Evolutionary conservation across 2,329 filamentous ascomycete species (phyloP).

Genomic region (Lecanicillium sp.): DNA sequence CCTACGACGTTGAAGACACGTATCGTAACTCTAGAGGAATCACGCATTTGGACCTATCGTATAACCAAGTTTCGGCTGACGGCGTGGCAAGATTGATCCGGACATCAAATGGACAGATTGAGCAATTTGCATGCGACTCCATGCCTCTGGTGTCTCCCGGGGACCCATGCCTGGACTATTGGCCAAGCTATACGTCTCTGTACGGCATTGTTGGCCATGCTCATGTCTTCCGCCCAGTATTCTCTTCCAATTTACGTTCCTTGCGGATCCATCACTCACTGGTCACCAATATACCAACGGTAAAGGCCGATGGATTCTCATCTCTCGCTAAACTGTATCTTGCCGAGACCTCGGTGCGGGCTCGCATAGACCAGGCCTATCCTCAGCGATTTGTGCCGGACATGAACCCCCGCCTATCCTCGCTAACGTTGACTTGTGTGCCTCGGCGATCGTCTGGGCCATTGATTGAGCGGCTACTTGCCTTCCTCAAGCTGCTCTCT

Average conservation of each 20-base stretch:
- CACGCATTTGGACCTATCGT: constrained; percentile 50
- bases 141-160: constrained; percentile 26
- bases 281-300: constrained; percentile 47
- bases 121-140: constrained; percentile 47
- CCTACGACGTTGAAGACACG: constrained; percentile 15
- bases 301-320: constrained; percentile 34
- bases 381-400: constrained; percentile 46
- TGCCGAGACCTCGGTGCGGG: constrained; percentile 40
- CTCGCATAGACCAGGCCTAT: constrained; percentile 39
- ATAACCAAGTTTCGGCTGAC: constrained; percentile 40
- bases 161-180: constrained; percentile 15
- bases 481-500: constrained; percentile 41
- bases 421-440: constrained; percentile 47
- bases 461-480: constrained; percentile 40
- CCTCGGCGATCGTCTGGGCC: constrained; percentile 48
- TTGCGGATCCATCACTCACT: constrained; percentile 55
- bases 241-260: constrained; percentile 46
- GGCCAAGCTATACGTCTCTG: constrained; percentile 29
- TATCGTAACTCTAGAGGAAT: constrained; percentile 27
- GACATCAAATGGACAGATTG: constrained; percentile 38
- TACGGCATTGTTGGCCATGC: constrained; percentile 39
- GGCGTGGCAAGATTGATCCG: constrained; percentile 40
- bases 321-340: constrained; percentile 32
- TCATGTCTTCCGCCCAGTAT: constrained; percentile 45
- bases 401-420: constrained; percentile 49